phyloP scores from a whole-genome alignment of 305 asterid genomes.

The Fraxinus sp. region DNA sequence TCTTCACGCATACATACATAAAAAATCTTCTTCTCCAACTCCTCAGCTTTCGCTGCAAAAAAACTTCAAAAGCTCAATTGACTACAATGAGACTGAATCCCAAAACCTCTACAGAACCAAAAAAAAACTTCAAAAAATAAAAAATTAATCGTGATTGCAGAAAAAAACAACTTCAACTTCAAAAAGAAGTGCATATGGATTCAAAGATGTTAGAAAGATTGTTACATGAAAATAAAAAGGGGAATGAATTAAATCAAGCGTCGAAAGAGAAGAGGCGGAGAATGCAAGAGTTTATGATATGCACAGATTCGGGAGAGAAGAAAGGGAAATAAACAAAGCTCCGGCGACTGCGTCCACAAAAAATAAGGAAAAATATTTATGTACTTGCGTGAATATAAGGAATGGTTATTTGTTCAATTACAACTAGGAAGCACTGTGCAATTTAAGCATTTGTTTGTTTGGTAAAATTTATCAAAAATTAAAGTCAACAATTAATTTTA shows the following conservation, averaged over 20 bases:
- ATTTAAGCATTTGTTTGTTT: no score
- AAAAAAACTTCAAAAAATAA: neutral
- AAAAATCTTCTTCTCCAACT: neutral
- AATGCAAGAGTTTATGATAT: slow-evolving; percentile 9
- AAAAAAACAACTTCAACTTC: neutral
- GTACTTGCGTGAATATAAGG: neutral
- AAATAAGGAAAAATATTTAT: neutral
- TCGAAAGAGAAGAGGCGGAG: neutral
- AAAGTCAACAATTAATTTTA: no score
- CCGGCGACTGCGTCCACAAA: slow-evolving; percentile 58
- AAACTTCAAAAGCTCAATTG: neutral
- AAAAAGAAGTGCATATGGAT: neutral
- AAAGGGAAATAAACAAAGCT: slow-evolving; percentile 32
- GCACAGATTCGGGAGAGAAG: slow-evolving; percentile 34
- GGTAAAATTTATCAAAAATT: no score
- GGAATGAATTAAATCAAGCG: neutral
- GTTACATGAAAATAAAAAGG: neutral
- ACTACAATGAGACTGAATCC: slow-evolving; percentile 29
- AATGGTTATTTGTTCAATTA: neutral
- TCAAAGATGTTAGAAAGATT: neutral
- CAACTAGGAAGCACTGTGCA: neutral
- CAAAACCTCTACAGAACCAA: neutral
- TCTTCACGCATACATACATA: slow-evolving; percentile 22
- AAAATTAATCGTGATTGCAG: neutral
- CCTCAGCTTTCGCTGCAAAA: slow-evolving; percentile 7